Percentiles rank a stretch among this genome's conserved stretches.
Conservation (phyloP, 352 stramenopile genomes). For the Phytophthora litchii region DNA sequence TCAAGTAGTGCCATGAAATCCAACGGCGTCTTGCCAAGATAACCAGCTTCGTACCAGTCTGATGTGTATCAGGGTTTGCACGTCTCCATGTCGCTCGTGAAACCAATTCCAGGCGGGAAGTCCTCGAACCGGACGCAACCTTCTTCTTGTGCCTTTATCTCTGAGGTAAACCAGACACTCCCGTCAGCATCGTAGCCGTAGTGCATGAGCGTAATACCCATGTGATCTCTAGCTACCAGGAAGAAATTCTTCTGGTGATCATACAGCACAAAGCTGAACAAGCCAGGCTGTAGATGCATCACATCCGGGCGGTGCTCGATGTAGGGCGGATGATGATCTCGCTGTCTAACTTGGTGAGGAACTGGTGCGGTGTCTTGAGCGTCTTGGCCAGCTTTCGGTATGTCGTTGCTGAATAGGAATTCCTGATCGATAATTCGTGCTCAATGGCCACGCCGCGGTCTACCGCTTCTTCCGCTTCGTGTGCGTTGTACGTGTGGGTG, state of each 20-base stretch:
- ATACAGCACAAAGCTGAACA: slow-evolving; percentile 99
- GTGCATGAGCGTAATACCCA: slow-evolving; percentile 98
- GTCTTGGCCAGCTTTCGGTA: slow-evolving; percentile 93
- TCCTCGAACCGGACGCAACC: slow-evolving; percentile 84
- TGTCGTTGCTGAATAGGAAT: slow-evolving; percentile 90
- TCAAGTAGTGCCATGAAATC: slow-evolving; percentile 83
- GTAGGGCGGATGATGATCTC: slow-evolving; percentile 98
- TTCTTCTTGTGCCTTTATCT: slow-evolving; percentile 97
- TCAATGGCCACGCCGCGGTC: slow-evolving; percentile 90
- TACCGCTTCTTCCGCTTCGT: slow-evolving; percentile 2
- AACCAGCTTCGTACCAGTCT: slow-evolving; percentile 87
- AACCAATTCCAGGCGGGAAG: slow-evolving; percentile 92
- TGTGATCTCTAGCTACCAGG: slow-evolving; percentile 96
- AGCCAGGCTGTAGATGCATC: slow-evolving; percentile 93
- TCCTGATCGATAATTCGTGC: slow-evolving; percentile 99
- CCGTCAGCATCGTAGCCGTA: slow-evolving; percentile 98
- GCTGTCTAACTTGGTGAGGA: slow-evolving; percentile 97
- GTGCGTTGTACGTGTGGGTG: too few relatives aligned
- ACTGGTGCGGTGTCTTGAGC: slow-evolving; percentile 91
- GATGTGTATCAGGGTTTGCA: slow-evolving; percentile 97
- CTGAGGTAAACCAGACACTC: slow-evolving; percentile 95
- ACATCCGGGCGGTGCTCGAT: slow-evolving; percentile 90
- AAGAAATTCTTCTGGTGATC: slow-evolving; percentile 94
- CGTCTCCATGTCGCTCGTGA: slow-evolving; percentile 83
- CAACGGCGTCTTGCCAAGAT: slow-evolving; percentile 67